phyloP scores from a whole-genome alignment of 805 yeast genomes.

The Metschnikowia kunwiensis region DNA sequence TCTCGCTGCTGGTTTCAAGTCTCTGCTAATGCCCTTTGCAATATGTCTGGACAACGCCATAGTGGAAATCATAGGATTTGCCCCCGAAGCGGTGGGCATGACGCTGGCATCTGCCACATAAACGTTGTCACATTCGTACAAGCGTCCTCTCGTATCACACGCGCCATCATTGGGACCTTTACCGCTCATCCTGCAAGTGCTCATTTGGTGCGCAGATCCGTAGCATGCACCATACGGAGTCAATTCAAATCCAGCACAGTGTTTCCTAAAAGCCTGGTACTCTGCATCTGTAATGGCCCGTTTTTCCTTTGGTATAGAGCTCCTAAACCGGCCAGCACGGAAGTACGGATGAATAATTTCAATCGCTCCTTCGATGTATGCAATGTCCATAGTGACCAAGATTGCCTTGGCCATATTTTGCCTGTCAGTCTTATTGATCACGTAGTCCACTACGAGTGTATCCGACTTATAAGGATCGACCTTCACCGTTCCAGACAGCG shows the following conservation, averaged over 20 bases:
- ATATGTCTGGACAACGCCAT: conserved; percentile 47
- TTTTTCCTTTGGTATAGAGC: conserved; percentile 32
- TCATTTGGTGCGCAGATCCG: conserved; percentile 57
- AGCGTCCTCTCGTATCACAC: conserved; percentile 41
- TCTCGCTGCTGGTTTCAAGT: conserved; percentile 26
- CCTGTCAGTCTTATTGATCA: conserved; percentile 39
- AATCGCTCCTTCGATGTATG: conserved; percentile 48
- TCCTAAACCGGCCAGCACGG: conserved; percentile 36
- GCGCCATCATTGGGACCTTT: conserved; percentile 44
- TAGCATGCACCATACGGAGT: conserved; percentile 28
- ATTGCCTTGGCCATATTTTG: conserved; percentile 37
- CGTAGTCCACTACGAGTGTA: conserved; percentile 36
- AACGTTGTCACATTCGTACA: conserved; percentile 47
- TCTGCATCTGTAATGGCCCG: conserved; percentile 43
- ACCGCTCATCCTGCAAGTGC: conserved; percentile 50
- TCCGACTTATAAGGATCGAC: conserved; percentile 33
- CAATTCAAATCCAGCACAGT: conserved; percentile 27
- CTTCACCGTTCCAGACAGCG: conserved; percentile 38
- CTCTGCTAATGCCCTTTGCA: conserved; percentile 36
- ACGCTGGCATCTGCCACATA: conserved; percentile 50
- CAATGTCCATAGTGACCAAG: conserved; percentile 41
- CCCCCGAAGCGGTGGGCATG: conserved; percentile 53
- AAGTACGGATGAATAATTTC: conserved; percentile 38
- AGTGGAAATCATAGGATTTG: conserved; percentile 50
- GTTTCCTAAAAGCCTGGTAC: conserved; percentile 37